phyloP scores from a whole-genome alignment of 257 asterid genomes.

The Solanum chmielewskii region DNA sequence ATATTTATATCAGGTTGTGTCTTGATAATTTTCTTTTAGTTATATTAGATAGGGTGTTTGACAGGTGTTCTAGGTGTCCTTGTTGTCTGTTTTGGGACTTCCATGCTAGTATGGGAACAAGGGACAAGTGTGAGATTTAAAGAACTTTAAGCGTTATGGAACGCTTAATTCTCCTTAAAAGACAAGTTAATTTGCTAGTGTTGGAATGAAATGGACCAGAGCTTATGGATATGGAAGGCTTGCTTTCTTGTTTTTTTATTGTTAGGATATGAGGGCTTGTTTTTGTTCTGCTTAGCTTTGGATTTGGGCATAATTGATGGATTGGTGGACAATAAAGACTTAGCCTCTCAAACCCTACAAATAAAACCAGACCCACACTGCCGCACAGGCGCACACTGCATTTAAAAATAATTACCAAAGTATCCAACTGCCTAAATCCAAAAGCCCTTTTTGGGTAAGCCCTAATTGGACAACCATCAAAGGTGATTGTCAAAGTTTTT shows the following conservation, averaged over 20 bases:
- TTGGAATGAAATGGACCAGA: background rate
- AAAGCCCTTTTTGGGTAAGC: background rate
- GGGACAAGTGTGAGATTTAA: background rate
- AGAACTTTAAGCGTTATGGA: background rate
- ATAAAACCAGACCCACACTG: background rate
- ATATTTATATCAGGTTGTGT: background rate
- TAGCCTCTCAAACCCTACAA: background rate
- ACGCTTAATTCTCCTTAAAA: background rate
- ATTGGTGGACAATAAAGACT: background rate
- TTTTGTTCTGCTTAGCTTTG: background rate
- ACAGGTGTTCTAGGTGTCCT: background rate
- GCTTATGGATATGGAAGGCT: background rate
- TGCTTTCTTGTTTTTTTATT: background rate
- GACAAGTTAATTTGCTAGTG: background rate
- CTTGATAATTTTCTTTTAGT: background rate
- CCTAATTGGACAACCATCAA: background rate
- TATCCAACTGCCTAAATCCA: background rate
- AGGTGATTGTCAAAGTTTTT: background rate
- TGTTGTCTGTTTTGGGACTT: background rate
- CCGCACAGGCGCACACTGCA: background rate
- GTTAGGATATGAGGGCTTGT: background rate
- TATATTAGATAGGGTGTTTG: background rate
- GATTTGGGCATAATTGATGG: background rate
- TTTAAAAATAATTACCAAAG: background rate
- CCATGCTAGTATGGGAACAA: background rate